phyloP scores from a whole-genome alignment of 2,329 filamentous ascomycete species.

The Talaromyces rugulosus region DNA sequence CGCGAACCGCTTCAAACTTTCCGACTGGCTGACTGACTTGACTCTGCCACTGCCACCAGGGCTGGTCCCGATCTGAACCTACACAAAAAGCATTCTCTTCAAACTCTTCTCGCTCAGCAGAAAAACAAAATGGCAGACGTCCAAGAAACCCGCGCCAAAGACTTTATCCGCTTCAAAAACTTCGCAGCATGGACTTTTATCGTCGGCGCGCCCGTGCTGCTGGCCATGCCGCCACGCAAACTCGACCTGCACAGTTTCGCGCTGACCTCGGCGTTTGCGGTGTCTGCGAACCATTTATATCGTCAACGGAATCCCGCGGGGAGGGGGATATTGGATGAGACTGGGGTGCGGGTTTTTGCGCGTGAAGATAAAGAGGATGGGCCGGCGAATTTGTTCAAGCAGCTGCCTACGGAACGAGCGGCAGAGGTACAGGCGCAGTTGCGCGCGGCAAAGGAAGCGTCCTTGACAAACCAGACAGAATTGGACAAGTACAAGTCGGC shows the following conservation, averaged over 20 bases:
- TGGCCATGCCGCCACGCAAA: conserved; percentile 31
- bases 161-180: conserved; percentile 38
- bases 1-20: too few relatives aligned
- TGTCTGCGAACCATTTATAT: conserved; percentile 29
- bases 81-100: not conserved
- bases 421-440: conserved; percentile 29
- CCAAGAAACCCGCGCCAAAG: conserved; percentile 24
- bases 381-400: conserved; percentile 8
- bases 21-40: too few relatives aligned
- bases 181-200: conserved; percentile 37
- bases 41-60: not conserved
- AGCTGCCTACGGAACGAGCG: conserved; percentile 31
- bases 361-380: not conserved
- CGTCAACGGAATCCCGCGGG: conserved; percentile 30
- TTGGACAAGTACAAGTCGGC: conserved; percentile 30
- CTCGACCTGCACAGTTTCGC: conserved; percentile 35
- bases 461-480: conserved; percentile 28
- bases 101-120: not conserved
- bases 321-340: conserved; percentile 29
- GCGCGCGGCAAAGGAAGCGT: conserved; percentile 19
- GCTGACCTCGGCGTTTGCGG: conserved; percentile 29
- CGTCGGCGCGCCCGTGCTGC: conserved; percentile 25
- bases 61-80: not conserved
- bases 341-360: conserved; percentile 14
- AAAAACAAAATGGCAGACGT: not conserved